These are phyloP conservation scores for Ottelia alismoides DNA, from an alignment of 106 monocot species.

Conservation along the genomic window DNA sequence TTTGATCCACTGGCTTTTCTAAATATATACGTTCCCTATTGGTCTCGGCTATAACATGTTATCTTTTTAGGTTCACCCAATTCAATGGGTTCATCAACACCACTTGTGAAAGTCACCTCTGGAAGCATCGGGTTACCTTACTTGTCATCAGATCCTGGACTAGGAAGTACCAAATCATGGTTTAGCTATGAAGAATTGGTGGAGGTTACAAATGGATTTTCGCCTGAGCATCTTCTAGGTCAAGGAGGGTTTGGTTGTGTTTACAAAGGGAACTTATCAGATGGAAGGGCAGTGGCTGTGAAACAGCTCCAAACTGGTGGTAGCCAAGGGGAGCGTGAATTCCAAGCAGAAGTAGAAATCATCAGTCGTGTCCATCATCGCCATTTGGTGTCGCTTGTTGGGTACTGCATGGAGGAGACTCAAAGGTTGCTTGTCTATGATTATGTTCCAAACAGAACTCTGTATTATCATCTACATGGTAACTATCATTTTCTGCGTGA, in stretches of 20 bases:
- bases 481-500: conserved; percentile 63
- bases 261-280: conserved; percentile 47
- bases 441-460: conserved; percentile 58
- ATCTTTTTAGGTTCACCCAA: too few species aligned
- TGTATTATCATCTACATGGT: conserved; percentile 64
- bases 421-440: conserved; percentile 73
- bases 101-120: too few species aligned
- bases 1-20: too few species aligned
- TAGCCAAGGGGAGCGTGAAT: conserved; percentile 51
- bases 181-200: conserved; percentile 49
- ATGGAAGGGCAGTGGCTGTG: conserved; percentile 74
- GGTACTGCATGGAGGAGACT: conserved; percentile 42
- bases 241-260: conserved; percentile 79
- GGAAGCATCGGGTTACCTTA: too few species aligned
- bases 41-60: too few species aligned
- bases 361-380: conserved; percentile 72
- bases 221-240: conserved; percentile 41
- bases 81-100: too few species aligned
- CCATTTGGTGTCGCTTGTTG: conserved; percentile 69
- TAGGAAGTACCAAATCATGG: conserved; percentile 36
- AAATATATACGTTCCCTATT: too few species aligned
- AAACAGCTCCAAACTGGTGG: conserved; percentile 56
- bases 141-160: too few species aligned
- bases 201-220: conserved; percentile 48
- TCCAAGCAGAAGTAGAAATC: conserved; percentile 58